Evolutionary conservation across 2,329 filamentous ascomycete species (phyloP).

Genomic region (Zelopaecilomyces penicillatus): DNA sequence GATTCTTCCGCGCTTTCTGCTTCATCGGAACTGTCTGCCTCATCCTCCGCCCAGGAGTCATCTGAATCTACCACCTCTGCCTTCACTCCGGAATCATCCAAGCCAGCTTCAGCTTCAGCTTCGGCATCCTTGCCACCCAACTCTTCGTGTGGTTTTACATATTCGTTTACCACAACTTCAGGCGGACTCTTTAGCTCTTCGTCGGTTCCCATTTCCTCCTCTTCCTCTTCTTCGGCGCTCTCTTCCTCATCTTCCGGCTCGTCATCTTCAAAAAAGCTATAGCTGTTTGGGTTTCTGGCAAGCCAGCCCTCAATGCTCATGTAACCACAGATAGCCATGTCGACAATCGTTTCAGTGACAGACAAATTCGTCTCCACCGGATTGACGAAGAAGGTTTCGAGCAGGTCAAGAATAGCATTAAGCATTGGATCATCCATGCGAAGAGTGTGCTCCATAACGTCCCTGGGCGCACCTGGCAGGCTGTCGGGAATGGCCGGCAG

Average conservation of each 20-base stretch:
- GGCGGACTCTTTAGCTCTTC: constrained; percentile 11
- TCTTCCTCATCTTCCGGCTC: constrained; percentile 14
- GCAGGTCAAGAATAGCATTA: constrained; percentile 58
- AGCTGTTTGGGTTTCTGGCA: constrained; percentile 59
- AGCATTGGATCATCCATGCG: constrained; percentile 54
- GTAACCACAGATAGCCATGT: constrained; percentile 75
- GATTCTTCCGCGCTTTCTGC: too few relatives aligned
- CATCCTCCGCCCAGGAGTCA: too few relatives aligned
- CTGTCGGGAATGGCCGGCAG: constrained; percentile 47
- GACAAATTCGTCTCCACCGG: constrained; percentile 85
- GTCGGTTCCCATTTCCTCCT: constrained; percentile 13
- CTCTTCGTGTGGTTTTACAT: too few relatives aligned
- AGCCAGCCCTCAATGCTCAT: constrained; percentile 89
- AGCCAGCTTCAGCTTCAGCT: too few relatives aligned
- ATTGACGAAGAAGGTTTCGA: constrained; percentile 81
- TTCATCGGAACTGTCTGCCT: too few relatives aligned
- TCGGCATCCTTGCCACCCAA: too few relatives aligned
- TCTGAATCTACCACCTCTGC: too few relatives aligned
- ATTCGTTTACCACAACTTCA: too few relatives aligned
- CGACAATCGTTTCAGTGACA: constrained; percentile 74
- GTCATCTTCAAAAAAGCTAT: constrained; percentile 39
- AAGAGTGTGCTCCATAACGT: constrained; percentile 53
- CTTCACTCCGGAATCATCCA: too few relatives aligned
- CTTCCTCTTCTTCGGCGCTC: constrained; percentile 6
- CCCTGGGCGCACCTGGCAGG: constrained; percentile 52